These are phyloP conservation scores for Micractinium conductrix DNA, from an alignment of 139 green algal species.

Conservation along the genomic window DNA sequence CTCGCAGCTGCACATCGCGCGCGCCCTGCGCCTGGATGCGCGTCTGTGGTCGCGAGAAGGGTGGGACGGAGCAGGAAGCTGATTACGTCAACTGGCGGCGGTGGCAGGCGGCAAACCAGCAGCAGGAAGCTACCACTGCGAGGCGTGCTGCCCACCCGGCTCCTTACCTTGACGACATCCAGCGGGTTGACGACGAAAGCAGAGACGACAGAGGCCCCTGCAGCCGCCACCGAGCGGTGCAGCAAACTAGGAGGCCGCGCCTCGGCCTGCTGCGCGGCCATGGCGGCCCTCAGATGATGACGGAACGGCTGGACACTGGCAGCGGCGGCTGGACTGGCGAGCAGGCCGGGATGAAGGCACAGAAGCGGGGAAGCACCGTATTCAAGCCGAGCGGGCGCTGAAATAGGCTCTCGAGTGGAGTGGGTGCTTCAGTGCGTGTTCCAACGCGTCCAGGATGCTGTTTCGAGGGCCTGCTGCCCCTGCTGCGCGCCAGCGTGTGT, in stretches of 20 bases:
- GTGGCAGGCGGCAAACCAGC: not conserved
- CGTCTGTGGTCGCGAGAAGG: conserved; percentile 49
- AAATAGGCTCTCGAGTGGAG: no score
- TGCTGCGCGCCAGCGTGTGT: no score
- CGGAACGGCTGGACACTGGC: no score
- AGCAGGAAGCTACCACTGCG: not conserved
- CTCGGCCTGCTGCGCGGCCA: not conserved
- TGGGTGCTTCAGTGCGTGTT: no score
- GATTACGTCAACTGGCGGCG: no score
- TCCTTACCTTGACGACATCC: conserved; percentile 84
- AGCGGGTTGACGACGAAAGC: conserved; percentile 83
- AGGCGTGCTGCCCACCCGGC: not conserved
- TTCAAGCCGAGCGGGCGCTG: no score
- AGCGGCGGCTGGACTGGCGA: no score
- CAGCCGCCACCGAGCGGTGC: conserved; percentile 59
- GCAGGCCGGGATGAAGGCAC: no score
- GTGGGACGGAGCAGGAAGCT: not conserved
- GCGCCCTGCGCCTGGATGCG: conserved; percentile 68
- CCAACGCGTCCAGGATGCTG: no score
- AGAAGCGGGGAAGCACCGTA: no score
- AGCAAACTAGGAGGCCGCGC: not conserved
- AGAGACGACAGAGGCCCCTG: conserved; percentile 69
- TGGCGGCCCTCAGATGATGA: no score
- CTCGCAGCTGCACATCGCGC: not conserved
- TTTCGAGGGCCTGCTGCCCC: no score